Conservation (phyloP, 2,329 filamentous ascomycete genomes). For the Monosporascus sp. region DNA sequence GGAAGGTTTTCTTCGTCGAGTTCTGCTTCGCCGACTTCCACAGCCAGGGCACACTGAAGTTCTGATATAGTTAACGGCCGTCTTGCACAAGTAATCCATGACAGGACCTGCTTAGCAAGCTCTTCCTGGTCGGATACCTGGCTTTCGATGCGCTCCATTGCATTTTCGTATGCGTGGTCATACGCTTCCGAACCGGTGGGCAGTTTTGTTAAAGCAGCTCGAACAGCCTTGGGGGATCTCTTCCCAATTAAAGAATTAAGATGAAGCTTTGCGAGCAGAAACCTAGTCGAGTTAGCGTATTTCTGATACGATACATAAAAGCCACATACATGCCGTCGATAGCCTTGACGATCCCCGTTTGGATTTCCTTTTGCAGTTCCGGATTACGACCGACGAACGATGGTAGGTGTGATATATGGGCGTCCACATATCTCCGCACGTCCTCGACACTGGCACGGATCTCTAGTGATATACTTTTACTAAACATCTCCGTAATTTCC, state of each 20-base stretch:
- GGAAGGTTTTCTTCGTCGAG: slow-evolving; percentile 32
- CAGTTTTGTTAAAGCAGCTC: slow-evolving; percentile 24
- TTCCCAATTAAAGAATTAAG: slow-evolving; percentile 27
- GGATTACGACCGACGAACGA: slow-evolving; percentile 7
- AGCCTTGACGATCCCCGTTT: slow-evolving; percentile 10
- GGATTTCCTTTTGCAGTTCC: slow-evolving; percentile 17
- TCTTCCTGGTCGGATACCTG: slow-evolving; percentile 26
- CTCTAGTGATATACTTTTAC: slow-evolving; percentile 12
- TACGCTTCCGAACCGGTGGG: slow-evolving; percentile 25
- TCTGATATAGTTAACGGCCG: slow-evolving; percentile 28
- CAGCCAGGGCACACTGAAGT: slow-evolving; percentile 37
- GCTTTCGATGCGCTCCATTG: slow-evolving; percentile 36
- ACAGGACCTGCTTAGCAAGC: slow-evolving; percentile 32
- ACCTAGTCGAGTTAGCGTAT: slow-evolving; percentile 21
- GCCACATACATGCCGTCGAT: no score
- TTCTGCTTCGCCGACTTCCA: slow-evolving; percentile 18
- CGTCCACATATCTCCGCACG: slow-evolving; percentile 23
- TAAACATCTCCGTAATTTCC: slow-evolving; percentile 14
- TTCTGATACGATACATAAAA: not conserved
- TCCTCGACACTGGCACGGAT: slow-evolving; percentile 29
- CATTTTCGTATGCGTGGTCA: slow-evolving; percentile 33
- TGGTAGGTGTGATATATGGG: slow-evolving; percentile 14
- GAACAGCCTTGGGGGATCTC: slow-evolving; percentile 26
- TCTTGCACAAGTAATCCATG: slow-evolving; percentile 35
- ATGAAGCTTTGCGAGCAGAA: slow-evolving; percentile 34